Percentiles rank a stretch among this genome's conserved stretches.
Conservation (phyloP, 148 eudicot species). For the Rhododendron kiyosumense region DNA sequence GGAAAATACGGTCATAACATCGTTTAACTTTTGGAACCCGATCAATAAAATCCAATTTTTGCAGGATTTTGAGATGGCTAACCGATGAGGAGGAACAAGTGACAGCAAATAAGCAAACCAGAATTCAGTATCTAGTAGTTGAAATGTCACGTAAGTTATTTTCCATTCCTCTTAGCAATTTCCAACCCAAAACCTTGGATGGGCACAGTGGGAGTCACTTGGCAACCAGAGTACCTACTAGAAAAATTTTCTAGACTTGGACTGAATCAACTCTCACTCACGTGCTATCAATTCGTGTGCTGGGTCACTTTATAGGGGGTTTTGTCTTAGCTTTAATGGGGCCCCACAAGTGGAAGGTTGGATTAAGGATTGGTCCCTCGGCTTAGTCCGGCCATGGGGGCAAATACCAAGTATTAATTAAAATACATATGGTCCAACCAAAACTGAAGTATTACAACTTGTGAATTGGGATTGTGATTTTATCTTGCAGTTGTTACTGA, state of each 20-base stretch:
- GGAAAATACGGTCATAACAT: not conserved
- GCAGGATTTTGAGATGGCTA: conserved; percentile 13
- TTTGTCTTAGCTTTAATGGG: too few species aligned
- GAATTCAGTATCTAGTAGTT: conserved; percentile 33
- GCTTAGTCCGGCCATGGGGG: not conserved
- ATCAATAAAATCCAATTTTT: not conserved
- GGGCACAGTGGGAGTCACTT: too few species aligned
- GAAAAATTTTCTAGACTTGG: too few species aligned
- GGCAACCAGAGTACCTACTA: too few species aligned
- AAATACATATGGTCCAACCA: not conserved
- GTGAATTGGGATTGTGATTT: not conserved
- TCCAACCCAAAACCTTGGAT: too few species aligned
- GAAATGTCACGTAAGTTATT: conserved; percentile 61
- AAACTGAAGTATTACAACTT: not conserved
- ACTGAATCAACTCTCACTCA: too few species aligned
- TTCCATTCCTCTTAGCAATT: not conserved
- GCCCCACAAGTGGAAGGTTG: too few species aligned
- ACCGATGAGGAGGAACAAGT: conserved; percentile 46
- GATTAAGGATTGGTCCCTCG: too few species aligned
- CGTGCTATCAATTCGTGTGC: too few species aligned
- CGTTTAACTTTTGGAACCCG: not conserved
- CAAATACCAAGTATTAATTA: not conserved
- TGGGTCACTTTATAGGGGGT: too few species aligned
- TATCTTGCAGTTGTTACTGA: conserved; percentile 60
- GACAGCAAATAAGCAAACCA: conserved; percentile 22